Evolutionary conservation across 768 basidiomycete genomes (phyloP).

Genomic region (Lactifluus pinguis): DNA sequence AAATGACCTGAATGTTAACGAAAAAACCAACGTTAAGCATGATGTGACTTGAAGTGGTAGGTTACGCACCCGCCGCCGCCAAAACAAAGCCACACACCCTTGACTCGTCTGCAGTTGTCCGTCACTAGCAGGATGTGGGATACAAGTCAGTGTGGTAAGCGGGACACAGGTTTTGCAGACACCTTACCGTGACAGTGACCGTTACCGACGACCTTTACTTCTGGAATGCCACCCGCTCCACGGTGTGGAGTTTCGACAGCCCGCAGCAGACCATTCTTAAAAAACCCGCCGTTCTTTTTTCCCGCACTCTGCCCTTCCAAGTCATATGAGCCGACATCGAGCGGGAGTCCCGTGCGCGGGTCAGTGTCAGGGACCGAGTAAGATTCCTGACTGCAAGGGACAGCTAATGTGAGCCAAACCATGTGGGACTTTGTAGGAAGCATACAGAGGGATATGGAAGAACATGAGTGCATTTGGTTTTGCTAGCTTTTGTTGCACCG

Average conservation of each 20-base stretch:
- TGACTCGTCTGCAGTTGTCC: conserved; percentile 78
- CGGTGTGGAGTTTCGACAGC: conserved; percentile 64
- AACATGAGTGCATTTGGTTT: conserved; percentile 97
- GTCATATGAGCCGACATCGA: conserved; percentile 62
- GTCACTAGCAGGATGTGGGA: conserved; percentile 42
- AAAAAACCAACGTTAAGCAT: conserved; percentile 8
- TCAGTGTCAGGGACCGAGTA: conserved; percentile 64
- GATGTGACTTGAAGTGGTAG: not conserved
- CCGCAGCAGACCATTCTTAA: conserved; percentile 67
- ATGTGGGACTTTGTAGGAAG: not conserved
- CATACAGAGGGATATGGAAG: conserved; percentile 93
- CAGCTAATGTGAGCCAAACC: not conserved
- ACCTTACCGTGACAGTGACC: conserved; percentile 79
- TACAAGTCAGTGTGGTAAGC: conserved; percentile 16
- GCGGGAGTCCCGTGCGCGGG: conserved; percentile 43
- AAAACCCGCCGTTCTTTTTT: conserved; percentile 73
- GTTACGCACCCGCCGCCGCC: conserved; percentile 66
- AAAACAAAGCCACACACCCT: conserved; percentile 89
- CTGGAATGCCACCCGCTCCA: conserved; percentile 38
- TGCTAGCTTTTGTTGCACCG: conserved; percentile 48
- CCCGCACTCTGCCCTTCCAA: conserved; percentile 53
- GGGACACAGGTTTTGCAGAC: not conserved
- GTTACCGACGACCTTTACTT: conserved; percentile 84
- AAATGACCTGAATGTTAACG: conserved; percentile 46
- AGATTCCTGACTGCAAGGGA: conserved; percentile 52